Evolutionary conservation across 805 yeast genomes (phyloP).

Genomic region (Ogataea methylovora): DNA sequence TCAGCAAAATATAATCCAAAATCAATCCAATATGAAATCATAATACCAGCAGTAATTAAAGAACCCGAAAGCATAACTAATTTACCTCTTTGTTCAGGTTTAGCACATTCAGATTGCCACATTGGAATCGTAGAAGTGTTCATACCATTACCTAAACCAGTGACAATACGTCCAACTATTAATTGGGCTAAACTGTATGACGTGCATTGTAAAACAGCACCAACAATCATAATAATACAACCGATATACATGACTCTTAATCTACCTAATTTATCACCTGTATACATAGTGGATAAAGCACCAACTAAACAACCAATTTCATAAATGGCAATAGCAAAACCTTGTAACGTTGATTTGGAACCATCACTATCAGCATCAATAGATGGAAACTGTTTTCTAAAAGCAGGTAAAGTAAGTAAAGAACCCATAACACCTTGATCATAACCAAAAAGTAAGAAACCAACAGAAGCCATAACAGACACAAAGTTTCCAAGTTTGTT

Average conservation of each 20-base stretch:
- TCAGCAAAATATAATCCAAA: constrained; percentile 26
- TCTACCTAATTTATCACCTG: constrained; percentile 37
- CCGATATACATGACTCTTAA: constrained; percentile 29
- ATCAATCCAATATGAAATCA: constrained; percentile 29
- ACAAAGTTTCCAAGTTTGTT: constrained; percentile 9
- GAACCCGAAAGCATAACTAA: constrained; percentile 23
- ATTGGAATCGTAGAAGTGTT: constrained; percentile 28
- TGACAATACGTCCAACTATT: constrained; percentile 25
- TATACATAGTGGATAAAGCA: constrained; percentile 32
- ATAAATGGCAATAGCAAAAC: constrained; percentile 42
- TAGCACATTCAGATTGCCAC: constrained; percentile 28
- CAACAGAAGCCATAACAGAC: constrained; percentile 19
- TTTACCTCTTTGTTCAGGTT: constrained; percentile 24
- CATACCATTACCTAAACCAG: constrained; percentile 30
- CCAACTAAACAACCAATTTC: constrained; percentile 41
- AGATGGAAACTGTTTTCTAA: constrained; percentile 16
- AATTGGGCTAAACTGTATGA: constrained; percentile 17
- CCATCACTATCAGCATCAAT: constrained; percentile 23
- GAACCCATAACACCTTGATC: constrained; percentile 47
- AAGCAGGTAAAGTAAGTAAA: constrained; percentile 15
- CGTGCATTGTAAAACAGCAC: constrained; percentile 18
- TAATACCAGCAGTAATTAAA: constrained; percentile 18
- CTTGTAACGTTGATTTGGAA: constrained; percentile 34
- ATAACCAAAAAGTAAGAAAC: constrained; percentile 39
- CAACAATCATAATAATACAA: constrained; percentile 25